Base-by-base conservation (phyloP, 495 filamentous ascomycete genomes). In the Neurospora africana region DNA sequence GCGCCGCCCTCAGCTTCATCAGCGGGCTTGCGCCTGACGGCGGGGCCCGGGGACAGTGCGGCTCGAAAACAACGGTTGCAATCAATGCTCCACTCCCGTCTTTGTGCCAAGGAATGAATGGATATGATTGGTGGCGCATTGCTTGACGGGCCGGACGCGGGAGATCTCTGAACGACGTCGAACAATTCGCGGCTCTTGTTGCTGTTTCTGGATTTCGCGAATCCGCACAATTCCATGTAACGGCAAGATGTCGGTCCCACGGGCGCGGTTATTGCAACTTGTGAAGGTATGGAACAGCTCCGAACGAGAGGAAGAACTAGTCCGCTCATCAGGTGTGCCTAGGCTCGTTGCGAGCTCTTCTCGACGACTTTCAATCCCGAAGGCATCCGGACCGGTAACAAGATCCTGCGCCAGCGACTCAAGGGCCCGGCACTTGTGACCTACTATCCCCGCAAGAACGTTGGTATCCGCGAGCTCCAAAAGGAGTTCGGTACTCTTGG, bases 291-390 rank as follows among this genome's bases (percentile, higher is more conserved):
- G 71, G 21, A 11, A 44, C 2, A 9, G n/a, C 3, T 19, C 4
- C 19, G 30, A n/a, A 47, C 15, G 1, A 10, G 17, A 37, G 3
- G 19, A 10, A 15, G 21, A 11, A 33, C 35, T 53, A 69, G 70
- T 19, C 10, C 37, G 41, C 70, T 79, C 23, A 75, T 74, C 23
- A 53, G 13, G 15, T 9, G 4, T 36, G 68, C 70, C 68, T 71
- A 97, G 95, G 87, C 88, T 75, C 93, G 93, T 89, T 96, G 92
- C 85, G 89, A 90, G 79, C 89, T 99, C 81, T 99, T 99, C 86
- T 89, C 88, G 68, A 90, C 90, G 35, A 97, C 92, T 67, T 98
- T 89, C 86, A 99, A 99, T 82, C 95, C 95, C 15, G 84, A 90
- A 36, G 82, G 89, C 72, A 79, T 91, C 71, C 91, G 95, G 74